phyloP scores from a whole-genome alignment of 768 basidiomycete species.

The Candolleomyces aberdarensis region DNA sequence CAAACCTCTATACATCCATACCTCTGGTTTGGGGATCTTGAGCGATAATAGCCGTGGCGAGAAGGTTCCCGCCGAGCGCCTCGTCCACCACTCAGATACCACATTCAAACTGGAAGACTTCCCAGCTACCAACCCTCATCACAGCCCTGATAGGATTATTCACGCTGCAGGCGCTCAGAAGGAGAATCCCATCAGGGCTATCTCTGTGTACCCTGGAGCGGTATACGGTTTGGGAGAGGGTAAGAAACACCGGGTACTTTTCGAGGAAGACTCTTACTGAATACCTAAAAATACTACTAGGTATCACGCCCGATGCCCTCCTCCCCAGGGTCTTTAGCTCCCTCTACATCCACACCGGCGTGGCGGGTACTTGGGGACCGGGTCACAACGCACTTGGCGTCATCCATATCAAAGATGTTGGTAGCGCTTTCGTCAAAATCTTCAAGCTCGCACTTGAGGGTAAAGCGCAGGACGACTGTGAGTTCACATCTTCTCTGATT shows the following conservation, averaged over 20 bases:
- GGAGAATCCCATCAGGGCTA: constrained; percentile 40
- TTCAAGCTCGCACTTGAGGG: constrained; percentile 39
- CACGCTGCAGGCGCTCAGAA: constrained; percentile 37
- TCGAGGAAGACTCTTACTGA: background rate
- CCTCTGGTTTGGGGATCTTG: constrained; percentile 39
- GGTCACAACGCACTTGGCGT: constrained; percentile 35
- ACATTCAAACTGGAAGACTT: constrained; percentile 29
- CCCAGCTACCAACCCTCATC: constrained; percentile 18
- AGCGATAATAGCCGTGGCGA: constrained; percentile 41
- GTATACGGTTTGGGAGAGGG: constrained; percentile 43
- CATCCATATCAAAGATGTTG: constrained; percentile 40
- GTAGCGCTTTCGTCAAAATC: constrained; percentile 29
- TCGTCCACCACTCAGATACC: constrained; percentile 36
- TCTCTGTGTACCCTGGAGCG: constrained; percentile 39
- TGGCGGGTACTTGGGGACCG: constrained; percentile 39
- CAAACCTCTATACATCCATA: constrained; percentile 41
- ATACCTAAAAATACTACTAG: background rate
- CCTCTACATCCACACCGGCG: constrained; percentile 26
- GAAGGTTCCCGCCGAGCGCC: constrained; percentile 21
- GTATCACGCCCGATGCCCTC: background rate
- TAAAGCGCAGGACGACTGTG: constrained; percentile 39
- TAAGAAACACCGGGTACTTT: background rate
- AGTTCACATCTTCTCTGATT: constrained; percentile 9
- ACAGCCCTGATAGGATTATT: constrained; percentile 28
- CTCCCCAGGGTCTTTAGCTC: background rate